Evolutionary conservation across 441 rosid species (phyloP).

Genomic region (Codiaeum variegatum): DNA sequence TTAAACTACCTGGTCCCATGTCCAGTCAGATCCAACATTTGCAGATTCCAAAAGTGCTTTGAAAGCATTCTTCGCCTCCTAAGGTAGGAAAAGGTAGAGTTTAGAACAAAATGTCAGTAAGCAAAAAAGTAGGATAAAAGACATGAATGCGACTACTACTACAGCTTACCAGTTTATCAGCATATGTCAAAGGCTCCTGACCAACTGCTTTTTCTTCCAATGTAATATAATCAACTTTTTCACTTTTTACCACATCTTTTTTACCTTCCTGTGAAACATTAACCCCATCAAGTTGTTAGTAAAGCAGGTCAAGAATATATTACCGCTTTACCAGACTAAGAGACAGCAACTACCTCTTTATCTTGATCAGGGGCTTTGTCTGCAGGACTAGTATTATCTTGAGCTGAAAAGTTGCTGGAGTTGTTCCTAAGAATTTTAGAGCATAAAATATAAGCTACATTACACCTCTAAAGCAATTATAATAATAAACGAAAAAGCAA

Average conservation of each 20-base stretch:
- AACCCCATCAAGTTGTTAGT: constrained; percentile 26
- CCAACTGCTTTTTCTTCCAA: constrained; percentile 53
- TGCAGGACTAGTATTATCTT: constrained; percentile 35
- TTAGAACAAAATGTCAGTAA: constrained; percentile 12
- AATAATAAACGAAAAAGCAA: neutral
- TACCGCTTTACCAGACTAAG: constrained; percentile 2
- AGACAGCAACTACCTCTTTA: constrained; percentile 38
- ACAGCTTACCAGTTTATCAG: constrained; percentile 57
- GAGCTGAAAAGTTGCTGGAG: constrained; percentile 28
- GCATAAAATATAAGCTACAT: constrained; percentile 37
- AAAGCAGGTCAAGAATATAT: constrained; percentile 24
- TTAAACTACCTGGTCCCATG: constrained; percentile 91
- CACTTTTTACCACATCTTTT: constrained; percentile 41
- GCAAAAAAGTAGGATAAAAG: constrained; percentile 18
- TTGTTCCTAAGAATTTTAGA: constrained; percentile 42
- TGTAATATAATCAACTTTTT: constrained; percentile 33
- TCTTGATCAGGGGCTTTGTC: constrained; percentile 39
- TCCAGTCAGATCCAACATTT: constrained; percentile 90
- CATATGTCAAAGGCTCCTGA: constrained; percentile 48
- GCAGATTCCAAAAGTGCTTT: constrained; percentile 85
- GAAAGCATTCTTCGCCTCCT: constrained; percentile 99
- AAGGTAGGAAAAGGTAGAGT: constrained; percentile 14
- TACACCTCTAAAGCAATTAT: constrained; percentile 17
- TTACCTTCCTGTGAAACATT: constrained; percentile 44
- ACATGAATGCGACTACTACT: constrained; percentile 16